Conservation (phyloP, 306 rosid genomes). For the Lathyrus aphaca region DNA sequence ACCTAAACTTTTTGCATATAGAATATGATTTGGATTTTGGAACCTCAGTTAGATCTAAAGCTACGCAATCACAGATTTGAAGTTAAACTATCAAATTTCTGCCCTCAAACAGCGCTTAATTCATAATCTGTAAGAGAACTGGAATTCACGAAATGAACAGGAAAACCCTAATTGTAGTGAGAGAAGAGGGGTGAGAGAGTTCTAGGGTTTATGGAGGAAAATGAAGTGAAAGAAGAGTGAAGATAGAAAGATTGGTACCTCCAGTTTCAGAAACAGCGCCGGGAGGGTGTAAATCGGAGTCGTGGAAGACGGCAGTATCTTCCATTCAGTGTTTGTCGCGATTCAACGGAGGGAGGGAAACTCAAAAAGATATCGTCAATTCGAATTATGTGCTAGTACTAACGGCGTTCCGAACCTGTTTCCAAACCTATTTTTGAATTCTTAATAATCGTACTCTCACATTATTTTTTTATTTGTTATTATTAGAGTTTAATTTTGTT, state of each 20-base stretch:
- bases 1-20: slow-evolving; percentile 9
- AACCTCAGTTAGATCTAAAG: background rate
- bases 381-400: background rate
- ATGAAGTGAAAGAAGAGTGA: background rate
- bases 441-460: background rate
- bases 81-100: background rate
- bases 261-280: slow-evolving; percentile 25
- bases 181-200: background rate
- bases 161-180: slow-evolving; percentile 29
- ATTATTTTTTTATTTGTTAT: background rate
- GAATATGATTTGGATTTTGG: background rate
- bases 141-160: background rate
- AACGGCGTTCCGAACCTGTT: slow-evolving; percentile 62
- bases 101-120: background rate
- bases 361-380: slow-evolving; percentile 33
- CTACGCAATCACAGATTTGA: background rate
- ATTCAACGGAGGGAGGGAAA: slow-evolving; percentile 48
- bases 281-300: slow-evolving; percentile 42
- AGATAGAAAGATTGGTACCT: slow-evolving; percentile 38
- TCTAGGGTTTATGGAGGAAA: background rate
- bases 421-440: slow-evolving; percentile 52
- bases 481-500: too few species aligned
- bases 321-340: slow-evolving; percentile 52
- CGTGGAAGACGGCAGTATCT: slow-evolving; percentile 28
- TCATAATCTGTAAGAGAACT: background rate